Base-by-base conservation (phyloP, 352 stramenopile species). In the Phytophthora sp. region DNA sequence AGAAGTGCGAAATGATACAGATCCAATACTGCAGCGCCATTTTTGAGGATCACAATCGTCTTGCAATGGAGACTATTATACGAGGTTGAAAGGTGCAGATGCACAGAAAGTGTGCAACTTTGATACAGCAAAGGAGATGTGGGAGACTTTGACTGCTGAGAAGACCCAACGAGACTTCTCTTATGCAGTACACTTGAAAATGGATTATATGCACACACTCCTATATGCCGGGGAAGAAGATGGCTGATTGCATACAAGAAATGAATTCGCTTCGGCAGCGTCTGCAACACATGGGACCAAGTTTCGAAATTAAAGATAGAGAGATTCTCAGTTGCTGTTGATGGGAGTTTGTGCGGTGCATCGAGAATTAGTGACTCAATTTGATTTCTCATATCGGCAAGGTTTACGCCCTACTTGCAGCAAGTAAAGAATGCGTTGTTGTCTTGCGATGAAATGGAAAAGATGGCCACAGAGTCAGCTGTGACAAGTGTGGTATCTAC, bases 191-290 rank as follows among this genome's bases (percentile, higher is more conserved):
- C 44, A 36, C 7, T 24, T 52, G 24, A 53, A 1, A 50, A 7
- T 1, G 42, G 0, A 23, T 33, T 21, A 20, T 52, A 26, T 52
- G 3, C 16, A 35, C 44, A 7, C 44, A 36, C 30, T 56, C 36
- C 0, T 50, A 39, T 7, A 23, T n/a, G 5, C 52, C 52, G 0
- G 52, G 24, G 0, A 7, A 44, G 9, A 60, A 51, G 36, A 60
- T 60, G 52, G 15, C 52, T 1, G 38, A 38, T 4, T 60, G 51
- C 36, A 51, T 60, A 6, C 38, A 60, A 11, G 52, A 60, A 3
- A 60, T 60, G 38, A 60, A 41, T 27, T 13, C 52, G 26, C 23
- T 60, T 3, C 1, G 38, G 2, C 52, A 60, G 52, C 1, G 38
- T 16, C 8, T 60, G 11, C 52, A 60, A 13, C 38, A 60, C 38